Evolutionary conservation across 2,329 filamentous ascomycete genomes (phyloP).

Genomic region (Juglanconis sp.): DNA sequence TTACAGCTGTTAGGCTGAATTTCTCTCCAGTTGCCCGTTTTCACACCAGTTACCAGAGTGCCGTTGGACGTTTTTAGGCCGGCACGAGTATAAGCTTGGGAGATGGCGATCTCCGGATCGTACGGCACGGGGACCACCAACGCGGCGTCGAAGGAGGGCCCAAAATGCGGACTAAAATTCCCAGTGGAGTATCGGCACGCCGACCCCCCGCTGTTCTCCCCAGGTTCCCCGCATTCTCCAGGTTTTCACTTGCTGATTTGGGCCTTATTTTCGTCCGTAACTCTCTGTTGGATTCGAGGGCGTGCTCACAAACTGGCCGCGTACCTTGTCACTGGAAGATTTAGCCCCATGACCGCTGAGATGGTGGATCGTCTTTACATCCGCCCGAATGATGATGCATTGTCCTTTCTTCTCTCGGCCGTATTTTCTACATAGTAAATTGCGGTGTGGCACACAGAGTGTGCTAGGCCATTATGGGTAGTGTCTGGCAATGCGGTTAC

Average conservation of each 20-base stretch:
- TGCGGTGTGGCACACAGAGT: no score
- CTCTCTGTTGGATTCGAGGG: background rate
- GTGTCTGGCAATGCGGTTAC: background rate
- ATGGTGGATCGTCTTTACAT: background rate
- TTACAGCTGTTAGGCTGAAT: no score
- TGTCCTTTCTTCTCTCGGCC: background rate
- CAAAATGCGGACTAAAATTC: background rate
- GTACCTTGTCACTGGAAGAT: background rate
- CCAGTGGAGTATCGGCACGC: background rate
- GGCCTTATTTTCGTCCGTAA: background rate
- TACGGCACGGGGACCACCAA: background rate
- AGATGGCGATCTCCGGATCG: background rate
- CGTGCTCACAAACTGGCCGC: background rate
- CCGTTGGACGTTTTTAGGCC: no score
- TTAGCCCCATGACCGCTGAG: background rate
- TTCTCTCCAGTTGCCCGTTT: no score
- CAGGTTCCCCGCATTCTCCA: conserved; percentile 9
- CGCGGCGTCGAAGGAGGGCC: background rate
- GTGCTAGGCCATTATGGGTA: no score
- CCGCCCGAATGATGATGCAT: background rate
- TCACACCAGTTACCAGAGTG: no score
- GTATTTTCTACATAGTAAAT: no score
- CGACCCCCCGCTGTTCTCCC: background rate
- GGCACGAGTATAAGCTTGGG: no score
- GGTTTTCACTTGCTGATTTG: background rate